Percentiles rank a stretch among this genome's conserved stretches.
Evolutionary conservation across 306 rosid species (phyloP).

Genomic region (Vigna reflexopilosa): DNA sequence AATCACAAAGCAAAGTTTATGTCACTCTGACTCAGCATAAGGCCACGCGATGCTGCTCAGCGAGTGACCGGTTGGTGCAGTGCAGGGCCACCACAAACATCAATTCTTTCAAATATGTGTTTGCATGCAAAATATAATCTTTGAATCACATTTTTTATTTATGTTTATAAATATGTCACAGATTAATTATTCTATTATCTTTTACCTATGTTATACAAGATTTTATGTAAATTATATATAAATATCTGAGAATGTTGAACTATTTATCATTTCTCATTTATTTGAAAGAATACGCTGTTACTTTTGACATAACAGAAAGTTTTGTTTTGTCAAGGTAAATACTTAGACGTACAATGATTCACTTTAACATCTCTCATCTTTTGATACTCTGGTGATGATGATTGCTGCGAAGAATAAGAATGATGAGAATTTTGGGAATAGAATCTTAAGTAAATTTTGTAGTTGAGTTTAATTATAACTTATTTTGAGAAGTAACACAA

Average conservation of each 20-base stretch:
- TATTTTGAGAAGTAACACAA: no score
- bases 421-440: neutral
- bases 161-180: no score
- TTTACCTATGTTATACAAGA: no score
- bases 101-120: neutral
- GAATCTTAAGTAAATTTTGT: neutral
- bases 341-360: neutral
- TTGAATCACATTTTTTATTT: no score
- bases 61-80: neutral
- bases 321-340: conserved; percentile 1
- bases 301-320: neutral
- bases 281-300: neutral
- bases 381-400: neutral
- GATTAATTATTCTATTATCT: no score
- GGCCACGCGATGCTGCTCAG: conserved; percentile 28
- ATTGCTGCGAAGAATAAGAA: neutral
- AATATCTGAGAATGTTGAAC: no score
- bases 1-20: neutral
- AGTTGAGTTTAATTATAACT: no score
- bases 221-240: no score
- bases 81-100: conserved; percentile 18
- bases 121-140: neutral
- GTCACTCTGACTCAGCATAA: neutral
- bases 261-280: no score
- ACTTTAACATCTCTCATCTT: neutral